Evolutionary conservation across 176 grass and related monocot species (phyloP).

Genomic region (Avena eriantha): DNA sequence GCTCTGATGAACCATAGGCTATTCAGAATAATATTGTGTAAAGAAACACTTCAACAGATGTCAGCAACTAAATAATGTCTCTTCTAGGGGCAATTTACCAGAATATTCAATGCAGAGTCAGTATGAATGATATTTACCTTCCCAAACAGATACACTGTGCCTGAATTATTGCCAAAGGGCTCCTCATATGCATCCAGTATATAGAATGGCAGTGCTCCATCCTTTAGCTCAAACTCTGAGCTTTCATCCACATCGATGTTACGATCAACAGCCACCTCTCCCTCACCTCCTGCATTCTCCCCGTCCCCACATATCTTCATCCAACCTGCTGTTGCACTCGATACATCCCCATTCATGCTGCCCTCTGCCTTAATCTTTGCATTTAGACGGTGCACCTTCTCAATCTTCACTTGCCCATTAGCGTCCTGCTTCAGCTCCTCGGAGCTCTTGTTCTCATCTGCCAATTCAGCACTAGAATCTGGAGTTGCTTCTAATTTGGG

Average conservation of each 20-base stretch:
- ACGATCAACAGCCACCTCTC: slow-evolving; percentile 45
- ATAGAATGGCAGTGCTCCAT: slow-evolving; percentile 85
- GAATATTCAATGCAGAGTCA: slow-evolving; percentile 4
- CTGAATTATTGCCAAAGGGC: slow-evolving; percentile 79
- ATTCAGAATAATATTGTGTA: background rate
- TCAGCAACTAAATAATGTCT: background rate
- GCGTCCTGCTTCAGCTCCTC: slow-evolving; percentile 45
- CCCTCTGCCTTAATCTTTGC: slow-evolving; percentile 68
- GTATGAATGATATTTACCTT: slow-evolving; percentile 61
- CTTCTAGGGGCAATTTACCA: background rate
- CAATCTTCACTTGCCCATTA: slow-evolving; percentile 57
- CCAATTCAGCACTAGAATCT: slow-evolving; percentile 38
- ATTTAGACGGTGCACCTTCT: slow-evolving; percentile 57
- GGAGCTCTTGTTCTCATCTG: slow-evolving; percentile 19
- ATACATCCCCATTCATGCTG: slow-evolving; percentile 41
- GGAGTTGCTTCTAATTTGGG: slow-evolving; percentile 37
- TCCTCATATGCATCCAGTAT: slow-evolving; percentile 96
- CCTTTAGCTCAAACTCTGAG: slow-evolving; percentile 75
- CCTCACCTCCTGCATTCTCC: slow-evolving; percentile 43
- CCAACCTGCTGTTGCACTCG: slow-evolving; percentile 71
- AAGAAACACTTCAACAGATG: background rate
- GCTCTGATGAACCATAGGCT: background rate
- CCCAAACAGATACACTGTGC: slow-evolving; percentile 90
- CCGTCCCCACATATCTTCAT: slow-evolving; percentile 61
- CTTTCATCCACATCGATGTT: slow-evolving; percentile 57